Conservation (phyloP, 768 basidiomycete species). For the Kwoniella botswanensis region DNA sequence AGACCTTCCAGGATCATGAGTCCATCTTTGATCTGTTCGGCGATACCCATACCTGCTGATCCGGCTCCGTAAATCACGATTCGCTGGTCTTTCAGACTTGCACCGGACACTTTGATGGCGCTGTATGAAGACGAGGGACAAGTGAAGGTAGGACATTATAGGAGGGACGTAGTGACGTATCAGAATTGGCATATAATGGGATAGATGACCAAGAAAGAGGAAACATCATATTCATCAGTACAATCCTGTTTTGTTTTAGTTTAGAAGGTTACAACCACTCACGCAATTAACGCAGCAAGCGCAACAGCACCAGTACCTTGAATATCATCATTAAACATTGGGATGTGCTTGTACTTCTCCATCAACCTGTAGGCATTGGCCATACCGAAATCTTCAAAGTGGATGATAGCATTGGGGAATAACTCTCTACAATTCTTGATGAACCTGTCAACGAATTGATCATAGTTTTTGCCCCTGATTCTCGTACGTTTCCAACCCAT, state of each 20-base stretch:
- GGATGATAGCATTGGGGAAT: slow-evolving; percentile 58
- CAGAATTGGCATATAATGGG: not conserved
- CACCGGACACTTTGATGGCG: slow-evolving; percentile 41
- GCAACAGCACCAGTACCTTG: slow-evolving; percentile 59
- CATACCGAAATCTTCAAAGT: slow-evolving; percentile 59
- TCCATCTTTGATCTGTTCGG: slow-evolving; percentile 74
- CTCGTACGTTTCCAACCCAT: slow-evolving; percentile 78
- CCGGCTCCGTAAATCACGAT: slow-evolving; percentile 79
- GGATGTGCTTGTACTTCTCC: slow-evolving; percentile 59
- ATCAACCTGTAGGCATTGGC: slow-evolving; percentile 58
- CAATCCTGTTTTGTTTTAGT: too few relatives aligned
- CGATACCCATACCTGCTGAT: slow-evolving; percentile 73
- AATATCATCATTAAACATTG: slow-evolving; percentile 76
- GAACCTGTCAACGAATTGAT: slow-evolving; percentile 77
- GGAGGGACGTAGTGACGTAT: not conserved
- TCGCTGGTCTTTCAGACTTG: slow-evolving; percentile 72
- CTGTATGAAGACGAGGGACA: slow-evolving; percentile 14
- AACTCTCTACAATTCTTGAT: slow-evolving; percentile 57
- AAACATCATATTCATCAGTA: too few relatives aligned
- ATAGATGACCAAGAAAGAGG: too few relatives aligned
- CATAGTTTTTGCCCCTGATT: slow-evolving; percentile 75
- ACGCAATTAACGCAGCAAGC: slow-evolving; percentile 71
- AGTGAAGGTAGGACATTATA: too few relatives aligned
- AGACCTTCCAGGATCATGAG: slow-evolving; percentile 66
- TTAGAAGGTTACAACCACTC: slow-evolving; percentile 47